Evolutionary conservation across 345 rosid species (phyloP).

Genomic region (Brassica carinata): DNA sequence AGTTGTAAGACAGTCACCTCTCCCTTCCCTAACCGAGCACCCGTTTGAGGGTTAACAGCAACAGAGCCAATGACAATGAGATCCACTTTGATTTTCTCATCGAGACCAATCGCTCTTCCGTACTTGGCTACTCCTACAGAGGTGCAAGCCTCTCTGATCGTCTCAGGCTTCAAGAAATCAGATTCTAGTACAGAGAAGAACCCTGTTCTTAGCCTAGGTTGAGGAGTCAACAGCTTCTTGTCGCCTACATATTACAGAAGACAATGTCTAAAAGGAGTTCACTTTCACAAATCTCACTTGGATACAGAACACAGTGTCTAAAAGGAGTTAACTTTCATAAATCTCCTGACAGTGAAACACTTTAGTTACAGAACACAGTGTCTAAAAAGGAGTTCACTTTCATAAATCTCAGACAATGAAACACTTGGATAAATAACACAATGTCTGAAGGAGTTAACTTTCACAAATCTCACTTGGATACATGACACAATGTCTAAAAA

Average conservation of each 20-base stretch:
- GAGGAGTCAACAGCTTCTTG: slow-evolving; percentile 83
- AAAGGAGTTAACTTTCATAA: neutral
- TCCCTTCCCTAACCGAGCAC: slow-evolving; percentile 95
- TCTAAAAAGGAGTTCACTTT: neutral
- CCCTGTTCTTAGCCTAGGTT: slow-evolving; percentile 87
- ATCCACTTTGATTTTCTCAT: slow-evolving; percentile 80
- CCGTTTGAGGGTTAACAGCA: slow-evolving; percentile 79
- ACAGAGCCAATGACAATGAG: slow-evolving; percentile 83
- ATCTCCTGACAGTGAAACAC: neutral
- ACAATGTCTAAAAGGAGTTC: neutral
- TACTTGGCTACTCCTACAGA: slow-evolving; percentile 87
- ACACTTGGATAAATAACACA: neutral
- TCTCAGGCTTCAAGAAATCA: slow-evolving; percentile 48
- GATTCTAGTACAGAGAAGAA: slow-evolving; percentile 79
- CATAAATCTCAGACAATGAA: neutral
- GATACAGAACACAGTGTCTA: neutral
- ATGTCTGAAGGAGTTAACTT: neutral
- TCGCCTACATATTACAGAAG: slow-evolving; percentile 48
- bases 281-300: neutral
- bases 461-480: neutral
- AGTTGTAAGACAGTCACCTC: slow-evolving; percentile 52
- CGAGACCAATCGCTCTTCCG: slow-evolving; percentile 79
- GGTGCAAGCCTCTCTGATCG: slow-evolving; percentile 70
- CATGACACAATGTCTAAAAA: neutral
- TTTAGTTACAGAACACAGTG: neutral